These are phyloP conservation scores for Tubosaeta brunneosetosa DNA, from an alignment of 768 basidiomycete genomes.

Conservation along the genomic window DNA sequence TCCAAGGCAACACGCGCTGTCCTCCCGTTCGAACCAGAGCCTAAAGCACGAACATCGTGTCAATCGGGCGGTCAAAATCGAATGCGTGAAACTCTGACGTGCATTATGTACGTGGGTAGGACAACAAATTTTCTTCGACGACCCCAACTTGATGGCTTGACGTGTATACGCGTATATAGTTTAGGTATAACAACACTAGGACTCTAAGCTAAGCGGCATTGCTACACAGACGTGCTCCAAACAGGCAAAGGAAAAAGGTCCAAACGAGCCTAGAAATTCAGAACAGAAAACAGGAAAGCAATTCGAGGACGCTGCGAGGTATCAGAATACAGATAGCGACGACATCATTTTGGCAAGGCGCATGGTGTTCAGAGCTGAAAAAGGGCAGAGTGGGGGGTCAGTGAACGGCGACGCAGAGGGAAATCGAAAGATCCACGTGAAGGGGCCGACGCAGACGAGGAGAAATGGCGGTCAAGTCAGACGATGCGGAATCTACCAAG, in stretches of 20 bases:
- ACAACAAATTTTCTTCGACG: too few species aligned
- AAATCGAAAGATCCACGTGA: slow-evolving; percentile 7
- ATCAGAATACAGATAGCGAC: not conserved
- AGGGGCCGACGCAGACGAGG: slow-evolving; percentile 3
- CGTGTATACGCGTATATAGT: not conserved
- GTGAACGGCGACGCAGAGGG: slow-evolving; percentile 2
- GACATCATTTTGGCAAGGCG: too few species aligned
- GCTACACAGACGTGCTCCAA: not conserved
- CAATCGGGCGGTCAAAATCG: too few species aligned
- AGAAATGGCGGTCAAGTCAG: slow-evolving; percentile 9
- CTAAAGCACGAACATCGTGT: too few species aligned
- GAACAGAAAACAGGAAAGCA: not conserved
- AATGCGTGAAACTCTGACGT: too few species aligned
- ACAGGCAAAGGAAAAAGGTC: not conserved
- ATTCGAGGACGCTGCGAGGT: not conserved
- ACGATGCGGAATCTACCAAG: slow-evolving; percentile 12
- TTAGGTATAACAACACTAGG: not conserved
- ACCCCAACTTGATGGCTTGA: not conserved
- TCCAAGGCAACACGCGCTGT: too few species aligned
- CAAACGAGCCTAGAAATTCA: not conserved
- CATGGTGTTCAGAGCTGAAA: slow-evolving; percentile 9
- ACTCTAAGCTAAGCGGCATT: not conserved
- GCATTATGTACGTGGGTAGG: too few species aligned
- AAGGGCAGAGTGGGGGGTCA: not conserved
- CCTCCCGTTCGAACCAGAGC: too few species aligned